Evolutionary conservation across 129 eudicot genomes (phyloP), one percentile per base, ranked within the genome.

Genomic region (Ambrosia artemisiifolia): DNA sequence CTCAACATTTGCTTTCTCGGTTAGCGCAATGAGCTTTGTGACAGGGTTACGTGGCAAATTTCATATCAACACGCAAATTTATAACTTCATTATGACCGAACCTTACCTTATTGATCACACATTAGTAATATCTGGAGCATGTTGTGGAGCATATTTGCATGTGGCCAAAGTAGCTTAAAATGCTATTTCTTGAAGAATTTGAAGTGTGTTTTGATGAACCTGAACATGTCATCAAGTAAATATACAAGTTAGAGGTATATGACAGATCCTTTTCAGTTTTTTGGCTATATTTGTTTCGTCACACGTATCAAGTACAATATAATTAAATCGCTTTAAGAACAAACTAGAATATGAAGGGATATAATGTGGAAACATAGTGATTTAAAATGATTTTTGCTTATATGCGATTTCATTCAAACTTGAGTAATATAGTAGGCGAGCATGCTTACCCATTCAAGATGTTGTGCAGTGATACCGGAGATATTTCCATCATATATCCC

Each of bases 391-490:
- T 13, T 11, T 70, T 20, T 36, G 47, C 33, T 30, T 38, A 11
- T 1, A 55, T 8, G 33, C 0, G 7, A 35, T 11, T 54, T 35
- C 38, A 35, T 53, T 36, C 7, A 3, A 47, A 14, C 35, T 47
- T 19, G 44, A 57, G 46, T 9, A 74, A 72, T 67, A 16, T 60
- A n/a, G n/a, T 16, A 63, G 51, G 17, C 1, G 8, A 32, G 18
- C 63, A 69, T 62, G 34, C 43, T 72, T 82, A 93, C 97, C 98
- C 98, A 90, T 88, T 94, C 98, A 74, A 94, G 95, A 79, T 94
- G 98, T 40, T 94, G 98, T 47, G 96, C 98, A 14, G 98, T 94
- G 68, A 94, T 88, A 53, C 97, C 97, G 56, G 98, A 86, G 55
- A 80, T 78, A 67, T 90, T 87, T 75, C 96, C 98, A 40, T 79